Evolutionary conservation across 129 eudicot genomes (phyloP).

Genomic region (Oenanthe sinensis): DNA sequence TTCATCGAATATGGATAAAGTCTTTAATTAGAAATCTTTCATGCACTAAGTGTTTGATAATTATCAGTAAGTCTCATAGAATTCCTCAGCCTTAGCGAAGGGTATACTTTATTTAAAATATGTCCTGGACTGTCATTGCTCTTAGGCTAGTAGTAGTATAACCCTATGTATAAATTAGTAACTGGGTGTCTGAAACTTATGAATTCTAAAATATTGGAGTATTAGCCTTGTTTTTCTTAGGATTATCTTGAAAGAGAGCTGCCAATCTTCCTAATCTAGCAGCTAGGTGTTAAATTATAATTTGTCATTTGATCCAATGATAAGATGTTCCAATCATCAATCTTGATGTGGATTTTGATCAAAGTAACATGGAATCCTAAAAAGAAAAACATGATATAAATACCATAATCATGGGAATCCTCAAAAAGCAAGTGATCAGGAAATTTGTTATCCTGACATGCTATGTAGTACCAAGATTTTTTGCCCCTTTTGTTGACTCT

Average conservation of each 20-base stretch:
- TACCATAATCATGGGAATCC: conserved; percentile 8
- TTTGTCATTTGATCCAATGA: conserved; percentile 16
- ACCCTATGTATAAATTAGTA: neutral
- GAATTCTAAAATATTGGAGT: neutral
- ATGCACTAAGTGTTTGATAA: neutral
- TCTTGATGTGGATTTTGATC: neutral
- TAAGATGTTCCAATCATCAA: conserved; percentile 4
- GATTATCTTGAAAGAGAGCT: neutral
- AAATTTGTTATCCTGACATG: conserved; percentile 6
- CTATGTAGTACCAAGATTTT: conserved; percentile 1
- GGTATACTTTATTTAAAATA: neutral
- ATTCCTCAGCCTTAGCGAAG: neutral
- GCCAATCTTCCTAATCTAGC: conserved; percentile 1
- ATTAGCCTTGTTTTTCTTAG: neutral
- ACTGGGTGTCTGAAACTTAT: neutral
- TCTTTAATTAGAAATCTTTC: neutral
- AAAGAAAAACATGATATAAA: neutral
- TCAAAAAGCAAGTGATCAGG: neutral
- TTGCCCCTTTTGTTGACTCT: conserved; percentile 1
- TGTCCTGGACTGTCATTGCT: neutral
- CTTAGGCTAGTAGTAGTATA: neutral
- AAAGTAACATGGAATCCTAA: conserved; percentile 4
- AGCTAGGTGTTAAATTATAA: neutral
- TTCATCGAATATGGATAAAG: no score
- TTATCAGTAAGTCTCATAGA: neutral